phyloP scores from a whole-genome alignment of 345 rosid species.

The Iberis pinnata region DNA sequence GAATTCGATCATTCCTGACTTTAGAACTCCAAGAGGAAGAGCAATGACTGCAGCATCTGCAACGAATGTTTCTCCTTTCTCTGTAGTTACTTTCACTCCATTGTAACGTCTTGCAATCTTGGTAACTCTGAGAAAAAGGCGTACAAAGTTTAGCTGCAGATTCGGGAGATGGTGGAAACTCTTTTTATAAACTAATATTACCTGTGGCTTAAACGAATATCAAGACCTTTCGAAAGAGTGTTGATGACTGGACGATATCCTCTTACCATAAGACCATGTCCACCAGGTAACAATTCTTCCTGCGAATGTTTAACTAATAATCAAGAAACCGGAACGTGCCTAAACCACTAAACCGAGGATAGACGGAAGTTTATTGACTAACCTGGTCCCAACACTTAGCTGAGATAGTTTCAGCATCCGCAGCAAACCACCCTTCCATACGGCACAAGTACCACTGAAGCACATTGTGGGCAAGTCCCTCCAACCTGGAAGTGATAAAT shows the following conservation, averaged over 20 bases:
- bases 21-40: conserved; percentile 90
- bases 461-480: conserved; percentile 70
- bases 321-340: conserved; percentile 4
- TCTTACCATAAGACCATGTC: conserved; percentile 97
- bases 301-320: conserved; percentile 23
- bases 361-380: not conserved
- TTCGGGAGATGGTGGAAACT: not conserved
- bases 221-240: conserved; percentile 95
- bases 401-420: conserved; percentile 94
- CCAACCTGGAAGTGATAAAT: conserved; percentile 41
- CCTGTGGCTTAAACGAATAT: conserved; percentile 78
- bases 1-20: conserved; percentile 55
- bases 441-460: conserved; percentile 97
- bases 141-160: conserved; percentile 5
- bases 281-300: conserved; percentile 93
- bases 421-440: conserved; percentile 99
- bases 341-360: not conserved
- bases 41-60: conserved; percentile 85
- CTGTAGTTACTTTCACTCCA: conserved; percentile 78
- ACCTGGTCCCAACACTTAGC: conserved; percentile 87
- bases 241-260: conserved; percentile 90
- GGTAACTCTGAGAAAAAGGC: conserved; percentile 46
- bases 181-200: conserved; percentile 16
- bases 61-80: conserved; percentile 53
- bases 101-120: conserved; percentile 51